These are phyloP conservation scores for Xylariaceae sp. DNA, from an alignment of 2,329 filamentous ascomycete species.

Conservation along the genomic window DNA sequence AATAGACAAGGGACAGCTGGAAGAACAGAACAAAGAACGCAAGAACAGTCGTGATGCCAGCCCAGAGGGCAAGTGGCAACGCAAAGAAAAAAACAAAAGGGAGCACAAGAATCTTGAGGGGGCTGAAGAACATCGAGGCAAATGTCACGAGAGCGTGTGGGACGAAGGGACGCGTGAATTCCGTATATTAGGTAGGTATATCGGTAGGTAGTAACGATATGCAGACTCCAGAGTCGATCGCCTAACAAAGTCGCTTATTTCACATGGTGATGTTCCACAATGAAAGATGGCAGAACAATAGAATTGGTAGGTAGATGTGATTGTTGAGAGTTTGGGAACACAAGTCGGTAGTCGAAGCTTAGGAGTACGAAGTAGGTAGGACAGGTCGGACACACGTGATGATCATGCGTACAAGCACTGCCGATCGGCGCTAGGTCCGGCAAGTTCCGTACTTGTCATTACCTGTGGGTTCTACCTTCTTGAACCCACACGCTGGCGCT, in stretches of 20 bases:
- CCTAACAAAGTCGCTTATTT: conserved; percentile 12
- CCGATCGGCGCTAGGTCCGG: no score
- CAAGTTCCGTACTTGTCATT: no score
- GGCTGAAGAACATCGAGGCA: conserved; percentile 48
- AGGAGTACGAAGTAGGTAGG: neutral
- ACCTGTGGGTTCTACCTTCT: no score
- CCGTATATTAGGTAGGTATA: neutral
- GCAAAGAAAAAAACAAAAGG: conserved; percentile 60
- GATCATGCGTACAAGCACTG: no score
- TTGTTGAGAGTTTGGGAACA: neutral
- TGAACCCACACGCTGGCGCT: no score
- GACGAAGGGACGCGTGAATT: conserved; percentile 1
- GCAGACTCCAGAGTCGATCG: conserved; percentile 11
- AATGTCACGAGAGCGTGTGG: conserved; percentile 3
- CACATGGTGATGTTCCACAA: conserved; percentile 24
- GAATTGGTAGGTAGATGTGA: neutral
- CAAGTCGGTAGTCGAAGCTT: neutral
- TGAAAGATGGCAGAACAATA: neutral
- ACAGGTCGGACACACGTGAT: no score
- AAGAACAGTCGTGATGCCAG: conserved; percentile 57
- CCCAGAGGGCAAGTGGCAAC: conserved; percentile 57
- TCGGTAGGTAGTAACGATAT: conserved; percentile 1
- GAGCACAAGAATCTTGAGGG: conserved; percentile 51
- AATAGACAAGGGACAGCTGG: conserved; percentile 56
- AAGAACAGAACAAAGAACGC: conserved; percentile 58